Conservation (phyloP, 768 basidiomycete genomes). For the Trichaptum fuscoviolaceum region DNA sequence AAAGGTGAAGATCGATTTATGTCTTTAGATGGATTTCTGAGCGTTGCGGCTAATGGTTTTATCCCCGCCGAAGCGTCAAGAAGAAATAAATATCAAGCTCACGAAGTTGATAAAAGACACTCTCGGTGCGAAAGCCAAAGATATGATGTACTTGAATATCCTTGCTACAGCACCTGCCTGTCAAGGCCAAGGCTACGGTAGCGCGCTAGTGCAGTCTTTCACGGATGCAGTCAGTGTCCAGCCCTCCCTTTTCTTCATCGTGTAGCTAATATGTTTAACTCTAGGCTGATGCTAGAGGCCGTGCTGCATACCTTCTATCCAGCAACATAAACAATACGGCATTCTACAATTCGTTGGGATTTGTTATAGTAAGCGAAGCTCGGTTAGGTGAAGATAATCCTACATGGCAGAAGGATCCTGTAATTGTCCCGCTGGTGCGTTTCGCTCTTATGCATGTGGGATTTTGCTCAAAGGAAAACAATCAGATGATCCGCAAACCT, state of each 20-base stretch:
- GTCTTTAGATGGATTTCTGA: background rate
- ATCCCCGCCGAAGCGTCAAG: slow-evolving; percentile 14
- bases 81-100: slow-evolving; percentile 20
- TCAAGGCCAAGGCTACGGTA: slow-evolving; percentile 28
- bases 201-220: slow-evolving; percentile 24
- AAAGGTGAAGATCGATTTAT: background rate
- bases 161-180: slow-evolving; percentile 23
- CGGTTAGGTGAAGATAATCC: slow-evolving; percentile 27
- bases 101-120: slow-evolving; percentile 17
- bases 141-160: slow-evolving; percentile 27
- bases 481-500: slow-evolving; percentile 7
- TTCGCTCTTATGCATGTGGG: slow-evolving; percentile 1
- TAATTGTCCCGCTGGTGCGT: slow-evolving; percentile 26
- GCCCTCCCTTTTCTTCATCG: background rate
- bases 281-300: slow-evolving; percentile 26
- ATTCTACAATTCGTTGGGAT: slow-evolving; percentile 24
- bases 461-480: background rate
- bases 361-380: slow-evolving; percentile 18
- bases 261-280: background rate
- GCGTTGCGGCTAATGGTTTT: background rate
- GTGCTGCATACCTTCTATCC: slow-evolving; percentile 26
- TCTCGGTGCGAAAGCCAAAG: slow-evolving; percentile 21
- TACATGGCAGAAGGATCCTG: slow-evolving; percentile 24
- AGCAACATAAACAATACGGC: slow-evolving; percentile 19
- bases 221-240: slow-evolving; percentile 20